A percentile compares a stretch with the other conserved stretches of the same genome.
Conservation (phyloP, 1,284 basidiomycete genomes). For the Cystobasidiaceae sp. region DNA sequence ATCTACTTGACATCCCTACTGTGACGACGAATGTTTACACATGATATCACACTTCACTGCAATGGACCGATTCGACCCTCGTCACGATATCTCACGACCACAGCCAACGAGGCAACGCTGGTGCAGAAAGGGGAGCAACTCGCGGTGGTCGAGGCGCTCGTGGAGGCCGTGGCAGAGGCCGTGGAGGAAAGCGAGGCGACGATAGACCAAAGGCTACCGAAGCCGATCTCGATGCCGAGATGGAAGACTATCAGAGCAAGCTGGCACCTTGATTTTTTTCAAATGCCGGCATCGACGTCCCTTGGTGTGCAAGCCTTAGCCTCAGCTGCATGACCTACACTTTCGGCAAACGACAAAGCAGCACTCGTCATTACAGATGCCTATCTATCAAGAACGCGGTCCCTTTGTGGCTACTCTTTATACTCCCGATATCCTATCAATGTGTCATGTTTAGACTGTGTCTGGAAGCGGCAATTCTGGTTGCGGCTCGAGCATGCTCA, state of each 20-base stretch:
- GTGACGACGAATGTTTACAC: no score
- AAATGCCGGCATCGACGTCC: neutral
- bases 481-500: no score
- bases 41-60: neutral
- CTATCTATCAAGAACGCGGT: no score
- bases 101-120: constrained; percentile 28
- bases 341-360: no score
- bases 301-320: neutral
- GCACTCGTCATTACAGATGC: no score
- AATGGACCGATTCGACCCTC: neutral
- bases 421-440: no score
- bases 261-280: neutral
- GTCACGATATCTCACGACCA: constrained; percentile 32
- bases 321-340: neutral
- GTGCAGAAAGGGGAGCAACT: constrained; percentile 27
- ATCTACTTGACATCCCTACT: no score
- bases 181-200: constrained; percentile 41
- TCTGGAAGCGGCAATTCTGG: no score
- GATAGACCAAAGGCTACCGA: constrained; percentile 53
- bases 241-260: constrained; percentile 47
- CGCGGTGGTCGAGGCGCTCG: constrained; percentile 43
- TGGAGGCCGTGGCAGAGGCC: constrained; percentile 53
- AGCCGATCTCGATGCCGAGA: constrained; percentile 60
- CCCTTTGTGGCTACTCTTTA: no score
- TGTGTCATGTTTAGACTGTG: no score